Evolutionary conservation across 2,329 filamentous ascomycete genomes (phyloP), one percentile per base, ranked within the genome.

Genomic region (Cladorrhinum sp.): DNA sequence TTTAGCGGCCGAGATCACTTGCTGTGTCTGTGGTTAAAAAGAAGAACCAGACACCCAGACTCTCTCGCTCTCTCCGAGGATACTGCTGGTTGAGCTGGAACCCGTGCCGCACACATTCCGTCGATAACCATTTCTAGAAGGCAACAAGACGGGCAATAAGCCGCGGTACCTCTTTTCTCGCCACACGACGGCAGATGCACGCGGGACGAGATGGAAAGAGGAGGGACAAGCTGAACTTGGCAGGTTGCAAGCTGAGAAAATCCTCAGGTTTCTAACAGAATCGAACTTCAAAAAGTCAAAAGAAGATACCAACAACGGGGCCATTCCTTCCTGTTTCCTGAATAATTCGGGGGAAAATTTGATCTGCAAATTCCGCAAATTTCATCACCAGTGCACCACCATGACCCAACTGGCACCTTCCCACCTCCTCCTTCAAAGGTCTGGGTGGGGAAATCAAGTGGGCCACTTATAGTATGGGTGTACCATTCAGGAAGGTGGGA

Each of bases 401-500:
- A 46, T 8, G 18, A 46, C 42, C 18, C 42, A 21, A 46, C 18
- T 36, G 33, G 52, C 20, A 30, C 52, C 52, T 26, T 30, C 28
- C 52, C 18, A 36, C 26, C 26, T 54, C 26, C 42, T 46, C 42
- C 42, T 16, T 20, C 42, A 46, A 20, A 46, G n/a, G 42, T 46
- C 42, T 46, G 18, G 42, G 42, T 46, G 42, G 42, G n/a, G 42
- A 46, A 18, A 7, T 16, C 42, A 21, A 46, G 42, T 46, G 42
- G 42, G n/a, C 42, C 61, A 58, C 58, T 63, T 59, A 53, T 60
- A 58, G 24, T 57, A 62, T 20, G 21, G 7, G 56, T 55, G n/a
- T 55, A 56, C 63, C 49, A 12, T 66, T 66, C 30, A 52, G 64
- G 64, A 66, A 66, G 64, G 64, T 66, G 62, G 56, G 64, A 66